These are phyloP conservation scores for Phyllosticta citrichinensis DNA, from an alignment of 2,329 filamentous ascomycete genomes.

Conservation along the genomic window DNA sequence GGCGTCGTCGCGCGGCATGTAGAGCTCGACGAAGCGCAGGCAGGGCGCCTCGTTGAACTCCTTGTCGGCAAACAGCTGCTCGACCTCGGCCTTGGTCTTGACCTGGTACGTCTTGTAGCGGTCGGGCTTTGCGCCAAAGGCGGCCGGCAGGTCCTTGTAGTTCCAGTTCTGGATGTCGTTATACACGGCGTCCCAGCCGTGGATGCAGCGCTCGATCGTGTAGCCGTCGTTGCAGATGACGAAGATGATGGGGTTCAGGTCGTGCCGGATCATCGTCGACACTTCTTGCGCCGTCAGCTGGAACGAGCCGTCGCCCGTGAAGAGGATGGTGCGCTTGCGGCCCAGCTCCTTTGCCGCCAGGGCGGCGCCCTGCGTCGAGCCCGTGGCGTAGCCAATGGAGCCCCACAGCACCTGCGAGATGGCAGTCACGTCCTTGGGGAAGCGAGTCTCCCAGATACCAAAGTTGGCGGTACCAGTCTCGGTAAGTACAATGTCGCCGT, in stretches of 20 bases:
- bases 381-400: slow-evolving; percentile 56
- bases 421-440: slow-evolving; percentile 66
- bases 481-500: slow-evolving; percentile 69
- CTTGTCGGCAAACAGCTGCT: slow-evolving; percentile 52
- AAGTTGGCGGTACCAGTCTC: slow-evolving; percentile 86
- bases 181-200: slow-evolving; percentile 69
- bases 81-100: slow-evolving; percentile 59
- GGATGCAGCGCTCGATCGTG: slow-evolving; percentile 82
- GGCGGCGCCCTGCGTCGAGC: slow-evolving; percentile 57
- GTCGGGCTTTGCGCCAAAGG: slow-evolving; percentile 54
- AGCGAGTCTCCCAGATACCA: slow-evolving; percentile 76
- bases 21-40: slow-evolving; percentile 68
- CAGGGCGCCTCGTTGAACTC: slow-evolving; percentile 45
- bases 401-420: slow-evolving; percentile 71
- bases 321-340: slow-evolving; percentile 60
- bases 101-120: slow-evolving; percentile 54
- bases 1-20: slow-evolving; percentile 71
- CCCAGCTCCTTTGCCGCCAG: slow-evolving; percentile 60
- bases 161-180: slow-evolving; percentile 74
- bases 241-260: slow-evolving; percentile 70
- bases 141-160: slow-evolving; percentile 55
- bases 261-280: slow-evolving; percentile 69
- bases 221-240: slow-evolving; percentile 82
- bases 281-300: slow-evolving; percentile 79
- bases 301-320: slow-evolving; percentile 82